Conservation (phyloP, 2,329 filamentous ascomycete genomes). For the Kalmusia sp. region DNA sequence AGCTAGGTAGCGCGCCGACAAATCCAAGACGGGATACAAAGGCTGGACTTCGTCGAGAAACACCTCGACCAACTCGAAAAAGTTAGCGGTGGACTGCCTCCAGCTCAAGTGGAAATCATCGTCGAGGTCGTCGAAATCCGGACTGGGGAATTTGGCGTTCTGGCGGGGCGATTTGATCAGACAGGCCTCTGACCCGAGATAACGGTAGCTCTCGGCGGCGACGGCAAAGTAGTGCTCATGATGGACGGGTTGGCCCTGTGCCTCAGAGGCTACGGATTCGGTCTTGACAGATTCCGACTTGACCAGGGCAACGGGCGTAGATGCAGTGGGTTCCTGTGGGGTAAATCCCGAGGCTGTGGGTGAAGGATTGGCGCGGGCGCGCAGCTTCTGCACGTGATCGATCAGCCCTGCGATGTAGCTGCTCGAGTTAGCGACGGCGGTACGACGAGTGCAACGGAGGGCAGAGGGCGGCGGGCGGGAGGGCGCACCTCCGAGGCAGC, state of each 20-base stretch:
- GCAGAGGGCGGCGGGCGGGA: background rate
- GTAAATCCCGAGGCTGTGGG: constrained; percentile 25
- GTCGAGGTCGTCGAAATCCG: constrained; percentile 23
- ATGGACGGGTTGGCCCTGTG: constrained; percentile 19
- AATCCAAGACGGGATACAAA: constrained; percentile 33
- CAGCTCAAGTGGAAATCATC: constrained; percentile 32
- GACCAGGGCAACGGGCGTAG: background rate
- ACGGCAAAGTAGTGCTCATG: constrained; percentile 45
- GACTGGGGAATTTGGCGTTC: constrained; percentile 22
- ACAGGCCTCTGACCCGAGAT: constrained; percentile 43
- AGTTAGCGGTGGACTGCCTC: constrained; percentile 31
- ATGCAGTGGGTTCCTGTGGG: constrained; percentile 14
- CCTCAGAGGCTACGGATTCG: constrained; percentile 24
- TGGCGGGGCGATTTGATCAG: constrained; percentile 40
- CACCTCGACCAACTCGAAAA: constrained; percentile 37
- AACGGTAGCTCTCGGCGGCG: constrained; percentile 41
- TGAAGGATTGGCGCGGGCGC: constrained; percentile 24
- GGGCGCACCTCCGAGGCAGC: constrained; percentile 36
- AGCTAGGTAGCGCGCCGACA: constrained; percentile 31
- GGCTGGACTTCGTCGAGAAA: constrained; percentile 37
- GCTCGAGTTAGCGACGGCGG: constrained; percentile 15
- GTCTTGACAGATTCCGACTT: constrained; percentile 14
- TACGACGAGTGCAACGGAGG: constrained; percentile 1
- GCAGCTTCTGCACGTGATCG: constrained; percentile 42
- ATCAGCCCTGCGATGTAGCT: constrained; percentile 46